phyloP scores from a whole-genome alignment of 1,284 basidiomycete genomes.

The Heimioporus punctisporus region DNA sequence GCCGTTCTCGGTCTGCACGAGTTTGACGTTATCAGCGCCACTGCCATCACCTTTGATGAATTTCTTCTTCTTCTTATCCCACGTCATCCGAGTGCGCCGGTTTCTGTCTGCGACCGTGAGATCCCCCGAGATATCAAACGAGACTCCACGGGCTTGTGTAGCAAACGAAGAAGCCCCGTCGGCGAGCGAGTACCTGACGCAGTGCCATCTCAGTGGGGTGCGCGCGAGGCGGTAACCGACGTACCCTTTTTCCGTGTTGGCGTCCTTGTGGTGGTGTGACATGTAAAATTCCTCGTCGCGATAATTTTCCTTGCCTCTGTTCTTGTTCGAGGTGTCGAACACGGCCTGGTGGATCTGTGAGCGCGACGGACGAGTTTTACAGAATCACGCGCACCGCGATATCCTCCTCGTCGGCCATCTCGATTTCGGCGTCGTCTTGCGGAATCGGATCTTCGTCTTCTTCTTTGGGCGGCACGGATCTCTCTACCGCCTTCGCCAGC shows the following conservation, averaged over 20 bases:
- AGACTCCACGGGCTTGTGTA: slow-evolving; percentile 79
- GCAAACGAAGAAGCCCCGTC: slow-evolving; percentile 85
- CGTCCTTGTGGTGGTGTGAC: slow-evolving; percentile 88
- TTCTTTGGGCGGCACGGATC: slow-evolving; percentile 43
- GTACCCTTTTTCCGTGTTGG: slow-evolving; percentile 88
- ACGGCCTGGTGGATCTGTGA: slow-evolving; percentile 54
- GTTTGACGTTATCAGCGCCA: slow-evolving; percentile 94
- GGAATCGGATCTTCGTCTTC: slow-evolving; percentile 33
- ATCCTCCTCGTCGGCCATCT: slow-evolving; percentile 79
- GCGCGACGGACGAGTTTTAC: slow-evolving; percentile 1
- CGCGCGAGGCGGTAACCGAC: slow-evolving; percentile 18
- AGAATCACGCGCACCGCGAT: slow-evolving; percentile 56
- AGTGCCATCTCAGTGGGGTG: slow-evolving; percentile 5
- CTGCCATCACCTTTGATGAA: slow-evolving; percentile 86
- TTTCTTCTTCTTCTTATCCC: slow-evolving; percentile 98
- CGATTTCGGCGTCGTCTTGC: slow-evolving; percentile 41
- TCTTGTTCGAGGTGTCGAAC: slow-evolving; percentile 64
- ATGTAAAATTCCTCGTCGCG: slow-evolving; percentile 92
- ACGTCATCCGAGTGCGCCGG: slow-evolving; percentile 68
- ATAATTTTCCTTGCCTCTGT: slow-evolving; percentile 50
- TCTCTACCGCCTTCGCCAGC: slow-evolving; percentile 62
- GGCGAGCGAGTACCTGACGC: slow-evolving; percentile 76
- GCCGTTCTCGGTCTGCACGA: slow-evolving; percentile 94
- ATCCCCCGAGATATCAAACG: slow-evolving; percentile 88
- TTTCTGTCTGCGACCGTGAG: slow-evolving; percentile 59